These are phyloP conservation scores for Spirogloea muscicola DNA, from an alignment of 139 green algal genomes.

Conservation along the genomic window DNA sequence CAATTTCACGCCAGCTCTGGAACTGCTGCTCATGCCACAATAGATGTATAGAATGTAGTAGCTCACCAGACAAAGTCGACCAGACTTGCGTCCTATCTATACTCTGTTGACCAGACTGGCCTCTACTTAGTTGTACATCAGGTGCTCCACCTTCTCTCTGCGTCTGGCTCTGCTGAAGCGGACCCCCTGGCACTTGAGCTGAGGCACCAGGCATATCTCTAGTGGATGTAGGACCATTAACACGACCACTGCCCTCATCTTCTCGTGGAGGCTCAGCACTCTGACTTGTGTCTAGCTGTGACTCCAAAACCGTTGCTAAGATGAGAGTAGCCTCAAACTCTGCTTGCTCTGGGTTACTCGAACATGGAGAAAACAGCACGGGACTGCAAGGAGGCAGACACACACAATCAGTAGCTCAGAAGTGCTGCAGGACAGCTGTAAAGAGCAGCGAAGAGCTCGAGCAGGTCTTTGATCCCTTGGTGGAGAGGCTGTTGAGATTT, in stretches of 20 bases:
- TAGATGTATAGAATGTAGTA: no score
- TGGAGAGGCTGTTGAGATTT: no score
- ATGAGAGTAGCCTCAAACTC: constrained; percentile 38
- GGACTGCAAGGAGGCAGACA: no score
- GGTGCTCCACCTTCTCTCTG: not conserved
- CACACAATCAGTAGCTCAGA: no score
- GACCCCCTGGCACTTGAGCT: no score
- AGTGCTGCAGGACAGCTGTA: no score
- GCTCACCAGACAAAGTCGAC: constrained; percentile 26
- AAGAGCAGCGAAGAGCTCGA: no score
- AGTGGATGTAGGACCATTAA: not conserved
- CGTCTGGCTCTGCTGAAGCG: not conserved
- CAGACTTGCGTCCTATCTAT: constrained; percentile 37
- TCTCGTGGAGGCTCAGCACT: constrained; percentile 6
- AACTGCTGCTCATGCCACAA: no score
- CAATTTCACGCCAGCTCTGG: no score
- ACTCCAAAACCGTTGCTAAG: constrained; percentile 43
- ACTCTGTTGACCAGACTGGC: not conserved
- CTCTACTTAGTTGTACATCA: not conserved
- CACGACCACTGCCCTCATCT: not conserved
- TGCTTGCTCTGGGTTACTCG: not conserved
- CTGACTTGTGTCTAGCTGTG: constrained; percentile 4
- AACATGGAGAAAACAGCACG: constrained; percentile 35
- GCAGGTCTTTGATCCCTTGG: no score
- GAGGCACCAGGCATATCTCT: no score